Conservation (phyloP, 2,329 filamentous ascomycete species). For the Didymella pinodella region DNA sequence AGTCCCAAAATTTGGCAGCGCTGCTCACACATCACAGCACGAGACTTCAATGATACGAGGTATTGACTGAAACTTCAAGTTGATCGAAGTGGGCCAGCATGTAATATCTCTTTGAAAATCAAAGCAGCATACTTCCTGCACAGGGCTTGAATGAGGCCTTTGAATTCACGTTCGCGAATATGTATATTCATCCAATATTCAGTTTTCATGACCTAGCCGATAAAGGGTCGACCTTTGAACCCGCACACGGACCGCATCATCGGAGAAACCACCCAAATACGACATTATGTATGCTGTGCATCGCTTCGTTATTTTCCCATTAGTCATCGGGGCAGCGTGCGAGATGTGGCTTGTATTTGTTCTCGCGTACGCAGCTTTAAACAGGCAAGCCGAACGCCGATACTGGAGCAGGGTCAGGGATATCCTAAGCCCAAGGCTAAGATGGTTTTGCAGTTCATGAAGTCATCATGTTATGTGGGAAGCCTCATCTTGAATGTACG, state of each 20-base stretch:
- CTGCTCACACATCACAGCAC: not conserved
- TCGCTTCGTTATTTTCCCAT: not conserved
- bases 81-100: not conserved
- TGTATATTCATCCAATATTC: not conserved
- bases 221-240: not conserved
- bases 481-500: not conserved
- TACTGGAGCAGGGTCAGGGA: not conserved
- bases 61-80: not conserved
- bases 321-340: not conserved
- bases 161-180: not conserved
- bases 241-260: not conserved
- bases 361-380: not conserved
- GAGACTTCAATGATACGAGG: not conserved
- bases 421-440: not conserved
- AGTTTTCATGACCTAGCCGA: not conserved
- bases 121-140: not conserved
- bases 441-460: not conserved
- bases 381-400: not conserved
- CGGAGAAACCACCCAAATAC: too few species aligned
- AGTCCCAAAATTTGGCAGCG: not conserved
- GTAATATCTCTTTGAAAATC: not conserved
- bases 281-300: not conserved
- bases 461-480: not conserved
- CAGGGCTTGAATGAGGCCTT: too few species aligned
- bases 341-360: constrained; percentile 7